Evolutionary conservation across 192 early-diverging fungal genomes (phyloP), one percentile per base, ranked within the genome.

Genomic region (Coemansia sp.): DNA sequence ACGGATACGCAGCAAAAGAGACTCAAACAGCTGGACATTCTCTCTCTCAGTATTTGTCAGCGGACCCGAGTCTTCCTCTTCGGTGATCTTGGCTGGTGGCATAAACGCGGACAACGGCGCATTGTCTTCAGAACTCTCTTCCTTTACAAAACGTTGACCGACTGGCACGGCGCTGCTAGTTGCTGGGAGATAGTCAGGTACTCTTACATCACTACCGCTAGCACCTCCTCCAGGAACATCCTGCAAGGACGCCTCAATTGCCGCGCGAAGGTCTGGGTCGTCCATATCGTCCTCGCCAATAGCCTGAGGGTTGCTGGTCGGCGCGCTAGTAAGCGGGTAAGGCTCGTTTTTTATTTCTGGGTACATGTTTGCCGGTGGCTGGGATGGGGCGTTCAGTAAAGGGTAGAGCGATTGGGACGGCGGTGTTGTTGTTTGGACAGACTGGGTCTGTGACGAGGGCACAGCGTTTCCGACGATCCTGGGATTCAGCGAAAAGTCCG

Each of bases 1-100:
- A 50, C 90, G 91, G 25, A 94, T 86, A 47, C 88, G 79, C 38
- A 92, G 88, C 54, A 99, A 84, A 11, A 97, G 80, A 14, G 93
- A 85, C 29, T 91, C 84, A 56, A 99, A 99, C 10, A 96, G 64
- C 68, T 91, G 84, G 30, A 99, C 87, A 37, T 94, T 96, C 65
- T 97, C 93, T 44, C 87, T 84, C 70, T 99, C 95, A 8, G 87
- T 84, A 1, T 74, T 55, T 23, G 87, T 83, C 59, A 99, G 64
- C 42, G 92, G 91, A 42, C 88, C 74, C 6, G 66, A 42, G 17
- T 70, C 60, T 2, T 75, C 65, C 2, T 65, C 78, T 20, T 55
- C 63, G 20, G 14, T 60, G 50, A 57, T 65, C 41, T 41, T 47
- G 20, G 53, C 66, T 27, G 57, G 59, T 20, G 70, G 73, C 79